Conservation (phyloP, 805 yeast species). For the Deakozyma indianensis region DNA sequence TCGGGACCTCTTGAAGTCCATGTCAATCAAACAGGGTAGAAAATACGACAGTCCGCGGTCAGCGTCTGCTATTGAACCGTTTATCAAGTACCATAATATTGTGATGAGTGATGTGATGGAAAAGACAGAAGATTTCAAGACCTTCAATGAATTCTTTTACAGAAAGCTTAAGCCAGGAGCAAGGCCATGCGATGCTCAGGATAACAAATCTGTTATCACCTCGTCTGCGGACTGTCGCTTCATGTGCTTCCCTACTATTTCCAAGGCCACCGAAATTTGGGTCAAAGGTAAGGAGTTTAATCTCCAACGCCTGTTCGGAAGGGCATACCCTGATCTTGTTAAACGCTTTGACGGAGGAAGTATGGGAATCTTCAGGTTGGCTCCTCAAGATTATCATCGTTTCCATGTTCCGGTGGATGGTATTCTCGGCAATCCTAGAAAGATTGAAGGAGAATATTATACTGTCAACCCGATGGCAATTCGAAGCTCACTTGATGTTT, state of each 20-base stretch:
- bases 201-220: conserved; percentile 34
- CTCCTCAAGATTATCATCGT: conserved; percentile 95
- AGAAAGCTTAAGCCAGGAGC: conserved; percentile 59
- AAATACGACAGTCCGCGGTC: conserved; percentile 69
- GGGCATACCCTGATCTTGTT: conserved; percentile 24
- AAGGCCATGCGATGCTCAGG: conserved; percentile 51
- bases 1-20: conserved; percentile 41
- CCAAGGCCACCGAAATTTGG: conserved; percentile 65
- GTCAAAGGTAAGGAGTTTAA: conserved; percentile 75
- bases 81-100: conserved; percentile 69
- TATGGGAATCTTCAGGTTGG: conserved; percentile 70
- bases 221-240: conserved; percentile 87
- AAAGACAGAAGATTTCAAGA: conserved; percentile 36
- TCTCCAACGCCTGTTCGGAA: conserved; percentile 41
- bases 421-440: conserved; percentile 43
- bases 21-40: conserved; percentile 69
- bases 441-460: conserved; percentile 80
- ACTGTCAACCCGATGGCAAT: conserved; percentile 98
- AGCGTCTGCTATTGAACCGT: conserved; percentile 51
- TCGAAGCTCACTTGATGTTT: conserved; percentile 75
- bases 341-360: conserved; percentile 37
- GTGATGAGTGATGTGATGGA: conserved; percentile 55
- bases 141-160: conserved; percentile 84
- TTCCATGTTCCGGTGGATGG: conserved; percentile 86
- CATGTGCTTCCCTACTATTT: conserved; percentile 47